Evolutionary conservation across 2,329 filamentous ascomycete genomes (phyloP), one percentile per base, ranked within the genome.

Genomic region (Aureobasidium lini): DNA sequence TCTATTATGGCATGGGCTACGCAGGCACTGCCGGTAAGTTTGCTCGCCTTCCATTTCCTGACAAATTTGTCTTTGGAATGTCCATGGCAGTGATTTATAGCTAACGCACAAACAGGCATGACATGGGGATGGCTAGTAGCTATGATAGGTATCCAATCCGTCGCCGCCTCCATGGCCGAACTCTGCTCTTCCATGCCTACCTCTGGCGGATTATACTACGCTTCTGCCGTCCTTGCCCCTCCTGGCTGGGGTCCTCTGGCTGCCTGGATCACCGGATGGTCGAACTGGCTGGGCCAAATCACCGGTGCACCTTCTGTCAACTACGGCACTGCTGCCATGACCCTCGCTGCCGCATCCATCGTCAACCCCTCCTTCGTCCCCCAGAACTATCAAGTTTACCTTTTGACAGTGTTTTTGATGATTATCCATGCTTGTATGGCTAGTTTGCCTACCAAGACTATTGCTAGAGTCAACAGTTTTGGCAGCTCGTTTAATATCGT

Each of bases 401-500:
- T 90, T 23, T 75, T 90, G 11, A 87, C 85, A 0, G 75, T 81
- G 3, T 74, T 86, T 48, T 77, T 90, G 63, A 86, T 89, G 84
- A 70, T 88, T 31, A 75, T 88, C 28, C 87, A 90, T 69, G 81
- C 77, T 8, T 76, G 75, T 62, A 85, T 90, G 67, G 87, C 84
- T 57, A 87, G 84, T 44, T 81, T 89, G 76, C 85, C 87, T 5
- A 90, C 87, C 0, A 78, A 81, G 49, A 88, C 84, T 81, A 82
- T 90, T 60, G 87, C 86, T 1, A 76, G 79, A 31, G 83, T 88
- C 75, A 90, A 89, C 70, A 86, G 84, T 0, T 82, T 79, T 49
- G 87, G 87, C 11, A 88, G 84, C 9, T 84, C 80, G 0, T 83
- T 90, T 74, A 90, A 90, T 71, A 84, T 90, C 67, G 70, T 87